These are phyloP conservation scores for Posidonia oceanica DNA, from an alignment of 116 monocot species.

Conservation along the genomic window DNA sequence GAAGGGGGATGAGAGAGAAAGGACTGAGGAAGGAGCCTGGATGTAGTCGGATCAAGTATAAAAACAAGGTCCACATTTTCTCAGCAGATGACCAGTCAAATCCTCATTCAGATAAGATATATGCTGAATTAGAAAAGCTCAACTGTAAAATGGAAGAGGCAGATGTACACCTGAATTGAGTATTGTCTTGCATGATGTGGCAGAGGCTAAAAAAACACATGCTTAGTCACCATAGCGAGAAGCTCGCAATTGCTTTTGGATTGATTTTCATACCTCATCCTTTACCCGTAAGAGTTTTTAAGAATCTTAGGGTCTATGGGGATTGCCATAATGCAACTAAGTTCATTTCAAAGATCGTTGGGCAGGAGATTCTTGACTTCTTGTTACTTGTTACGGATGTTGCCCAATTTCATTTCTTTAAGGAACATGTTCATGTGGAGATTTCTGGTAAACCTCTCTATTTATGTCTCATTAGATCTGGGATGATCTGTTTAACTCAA, in stretches of 20 bases:
- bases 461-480: too few relatives aligned
- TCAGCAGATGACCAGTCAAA: constrained; percentile 66
- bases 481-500: too few relatives aligned
- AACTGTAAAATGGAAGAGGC: constrained; percentile 28
- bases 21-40: constrained; percentile 64
- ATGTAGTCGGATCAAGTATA: constrained; percentile 72
- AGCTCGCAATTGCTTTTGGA: constrained; percentile 72
- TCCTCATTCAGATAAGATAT: constrained; percentile 40
- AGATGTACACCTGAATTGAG: constrained; percentile 49
- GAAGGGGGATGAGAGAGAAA: constrained; percentile 50
- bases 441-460: too few relatives aligned
- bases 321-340: constrained; percentile 73
- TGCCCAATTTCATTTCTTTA: constrained; percentile 61
- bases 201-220: constrained; percentile 41
- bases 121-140: constrained; percentile 37
- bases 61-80: constrained; percentile 59
- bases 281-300: constrained; percentile 51
- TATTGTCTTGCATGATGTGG: constrained; percentile 46
- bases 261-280: constrained; percentile 45
- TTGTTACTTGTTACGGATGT: constrained; percentile 49
- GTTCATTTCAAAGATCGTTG: constrained; percentile 51
- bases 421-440: background rate
- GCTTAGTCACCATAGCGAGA: constrained; percentile 68
- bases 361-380: constrained; percentile 39
- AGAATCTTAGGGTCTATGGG: constrained; percentile 63